phyloP scores from a whole-genome alignment of 371 early-diverging fungal species.

The Lichtheimia ramosa region DNA sequence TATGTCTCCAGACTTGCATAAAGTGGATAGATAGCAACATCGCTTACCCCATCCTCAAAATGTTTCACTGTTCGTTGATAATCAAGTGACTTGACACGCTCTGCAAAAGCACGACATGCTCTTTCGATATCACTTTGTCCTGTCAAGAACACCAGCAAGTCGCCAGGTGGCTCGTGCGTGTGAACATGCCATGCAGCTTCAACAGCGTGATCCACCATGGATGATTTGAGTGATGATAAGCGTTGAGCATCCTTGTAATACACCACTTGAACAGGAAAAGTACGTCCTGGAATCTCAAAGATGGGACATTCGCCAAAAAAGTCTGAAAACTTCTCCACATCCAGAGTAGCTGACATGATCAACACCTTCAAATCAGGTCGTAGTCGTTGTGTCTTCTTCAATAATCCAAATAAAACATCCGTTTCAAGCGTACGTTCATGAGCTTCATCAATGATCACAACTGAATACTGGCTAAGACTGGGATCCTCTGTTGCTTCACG shows the following conservation, averaged over 20 bases:
- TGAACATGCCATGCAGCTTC: slow-evolving; percentile 82
- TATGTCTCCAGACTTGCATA: slow-evolving; percentile 91
- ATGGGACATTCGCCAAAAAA: slow-evolving; percentile 80
- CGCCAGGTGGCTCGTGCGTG: slow-evolving; percentile 68
- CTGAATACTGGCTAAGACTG: slow-evolving; percentile 59
- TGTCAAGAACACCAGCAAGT: slow-evolving; percentile 88
- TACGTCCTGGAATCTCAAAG: slow-evolving; percentile 82
- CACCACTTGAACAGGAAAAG: slow-evolving; percentile 74
- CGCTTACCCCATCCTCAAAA: slow-evolving; percentile 52
- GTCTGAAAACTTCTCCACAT: slow-evolving; percentile 71
- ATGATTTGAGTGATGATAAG: slow-evolving; percentile 62
- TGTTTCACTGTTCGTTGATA: slow-evolving; percentile 35
- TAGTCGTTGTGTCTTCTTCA: slow-evolving; percentile 60
- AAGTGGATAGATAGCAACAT: slow-evolving; percentile 75
- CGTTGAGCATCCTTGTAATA: slow-evolving; percentile 55
- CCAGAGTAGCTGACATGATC: slow-evolving; percentile 85
- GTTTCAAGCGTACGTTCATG: slow-evolving; percentile 95
- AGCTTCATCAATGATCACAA: slow-evolving; percentile 91
- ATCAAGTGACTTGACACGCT: slow-evolving; percentile 24
- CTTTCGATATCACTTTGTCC: slow-evolving; percentile 91
- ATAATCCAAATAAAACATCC: slow-evolving; percentile 88
- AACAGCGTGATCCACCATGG: slow-evolving; percentile 69
- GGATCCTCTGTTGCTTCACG: slow-evolving; percentile 75
- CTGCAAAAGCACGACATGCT: slow-evolving; percentile 56
- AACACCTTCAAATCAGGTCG: slow-evolving; percentile 67